A percentile compares a stretch with the other conserved stretches of the same genome.
These are phyloP conservation scores for Pichia membranifaciens DNA, from an alignment of 805 yeast species.

Conservation along the genomic window DNA sequence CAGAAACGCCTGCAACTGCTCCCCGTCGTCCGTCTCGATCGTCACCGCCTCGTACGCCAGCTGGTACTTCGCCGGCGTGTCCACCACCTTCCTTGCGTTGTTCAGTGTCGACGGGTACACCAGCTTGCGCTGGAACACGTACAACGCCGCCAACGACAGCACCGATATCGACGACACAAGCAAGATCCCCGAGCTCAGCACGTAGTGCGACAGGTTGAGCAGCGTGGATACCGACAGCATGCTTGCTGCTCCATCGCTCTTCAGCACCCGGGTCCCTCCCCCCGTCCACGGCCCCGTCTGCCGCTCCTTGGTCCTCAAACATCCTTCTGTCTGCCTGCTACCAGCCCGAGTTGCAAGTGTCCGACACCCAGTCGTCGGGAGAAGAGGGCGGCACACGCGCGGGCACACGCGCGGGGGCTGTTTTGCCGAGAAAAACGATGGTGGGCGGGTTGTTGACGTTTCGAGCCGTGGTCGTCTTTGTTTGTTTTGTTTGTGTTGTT, in stretches of 20 bases:
- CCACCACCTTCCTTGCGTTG: slow-evolving; percentile 65
- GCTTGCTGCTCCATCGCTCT: background rate
- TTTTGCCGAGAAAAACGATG: too few relatives aligned
- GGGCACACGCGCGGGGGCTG: too few relatives aligned
- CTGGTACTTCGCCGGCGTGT: slow-evolving; percentile 67
- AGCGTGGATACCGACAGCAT: background rate
- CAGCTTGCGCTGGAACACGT: slow-evolving; percentile 32
- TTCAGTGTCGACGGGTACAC: slow-evolving; percentile 84
- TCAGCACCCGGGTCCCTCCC: too few relatives aligned
- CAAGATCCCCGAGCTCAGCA: slow-evolving; percentile 3
- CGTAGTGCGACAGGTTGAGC: background rate
- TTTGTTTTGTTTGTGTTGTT: too few relatives aligned
- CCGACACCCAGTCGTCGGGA: too few relatives aligned
- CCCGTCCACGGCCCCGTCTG: too few relatives aligned
- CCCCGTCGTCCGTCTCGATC: slow-evolving; percentile 66
- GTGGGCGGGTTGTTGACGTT: too few relatives aligned
- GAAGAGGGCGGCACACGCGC: too few relatives aligned
- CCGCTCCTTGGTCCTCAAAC: too few relatives aligned
- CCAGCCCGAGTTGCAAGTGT: too few relatives aligned
- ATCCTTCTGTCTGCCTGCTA: too few relatives aligned
- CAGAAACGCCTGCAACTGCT: slow-evolving; percentile 57
- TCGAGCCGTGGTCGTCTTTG: too few relatives aligned
- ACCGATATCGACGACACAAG: slow-evolving; percentile 12
- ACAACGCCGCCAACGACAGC: slow-evolving; percentile 16
- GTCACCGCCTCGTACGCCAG: slow-evolving; percentile 59